Evolutionary conservation across 2,329 filamentous ascomycete species (phyloP).

Genomic region (Diaporthe aspalathi): DNA sequence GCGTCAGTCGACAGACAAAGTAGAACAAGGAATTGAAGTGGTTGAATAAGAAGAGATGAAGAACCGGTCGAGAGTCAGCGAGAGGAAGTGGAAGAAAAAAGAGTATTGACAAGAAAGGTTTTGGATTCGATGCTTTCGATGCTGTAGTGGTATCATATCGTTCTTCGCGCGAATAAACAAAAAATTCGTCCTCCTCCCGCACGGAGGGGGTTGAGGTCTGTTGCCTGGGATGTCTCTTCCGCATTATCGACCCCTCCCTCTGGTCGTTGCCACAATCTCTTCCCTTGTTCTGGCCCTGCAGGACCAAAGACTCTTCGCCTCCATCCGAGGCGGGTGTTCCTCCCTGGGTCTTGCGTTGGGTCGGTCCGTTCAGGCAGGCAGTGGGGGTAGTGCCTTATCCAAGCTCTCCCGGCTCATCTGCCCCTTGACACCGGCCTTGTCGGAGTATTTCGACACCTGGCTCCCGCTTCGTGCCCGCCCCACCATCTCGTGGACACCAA

Average conservation of each 20-base stretch:
- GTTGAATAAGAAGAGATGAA: conserved; percentile 6
- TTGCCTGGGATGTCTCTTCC: conserved; percentile 29
- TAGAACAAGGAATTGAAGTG: conserved; percentile 12
- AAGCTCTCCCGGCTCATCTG: conserved; percentile 66
- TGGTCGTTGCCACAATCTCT: conserved; percentile 9
- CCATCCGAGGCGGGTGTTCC: background rate
- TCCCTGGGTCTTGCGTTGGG: conserved; percentile 7
- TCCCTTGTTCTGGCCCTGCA: conserved; percentile 9
- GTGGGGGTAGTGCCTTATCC: conserved; percentile 69
- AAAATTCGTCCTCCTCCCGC: conserved; percentile 2
- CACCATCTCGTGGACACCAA: conserved; percentile 50
- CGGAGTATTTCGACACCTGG: conserved; percentile 45
- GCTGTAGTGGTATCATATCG: conserved; percentile 41
- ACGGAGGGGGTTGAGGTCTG: conserved; percentile 3
- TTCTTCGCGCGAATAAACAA: conserved; percentile 38
- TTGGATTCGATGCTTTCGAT: conserved; percentile 39
- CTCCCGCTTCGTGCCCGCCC: conserved; percentile 43
- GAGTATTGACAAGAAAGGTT: conserved; percentile 37
- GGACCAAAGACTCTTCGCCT: conserved; percentile 40
- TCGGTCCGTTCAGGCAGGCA: conserved; percentile 54
- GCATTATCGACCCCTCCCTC: conserved; percentile 20
- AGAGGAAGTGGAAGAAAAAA: conserved; percentile 11
- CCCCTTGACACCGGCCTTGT: conserved; percentile 45
- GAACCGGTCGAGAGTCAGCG: background rate
- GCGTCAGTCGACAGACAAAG: conserved; percentile 5